Percentiles rank a stretch among this genome's conserved stretches.
Conservation (phyloP, 1,284 basidiomycete genomes). For the Crepidotus sp. region DNA sequence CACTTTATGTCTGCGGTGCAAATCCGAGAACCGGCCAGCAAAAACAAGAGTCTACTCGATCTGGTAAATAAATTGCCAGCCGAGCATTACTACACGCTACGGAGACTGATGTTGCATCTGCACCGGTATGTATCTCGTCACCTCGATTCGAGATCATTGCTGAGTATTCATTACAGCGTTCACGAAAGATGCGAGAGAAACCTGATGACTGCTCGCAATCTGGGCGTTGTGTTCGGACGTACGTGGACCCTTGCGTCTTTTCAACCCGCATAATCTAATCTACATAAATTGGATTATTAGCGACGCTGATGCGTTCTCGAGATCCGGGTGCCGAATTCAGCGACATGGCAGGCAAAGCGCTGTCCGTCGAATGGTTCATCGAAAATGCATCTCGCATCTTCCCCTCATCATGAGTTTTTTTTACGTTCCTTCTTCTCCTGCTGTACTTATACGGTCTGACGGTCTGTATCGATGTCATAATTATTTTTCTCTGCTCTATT, state of each 20-base stretch:
- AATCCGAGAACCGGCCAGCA: conserved; percentile 55
- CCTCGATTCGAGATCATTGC: conserved; percentile 6
- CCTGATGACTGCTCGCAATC: conserved; percentile 90
- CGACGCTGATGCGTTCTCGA: conserved; percentile 86
- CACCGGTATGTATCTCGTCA: conserved; percentile 51
- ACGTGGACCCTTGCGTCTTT: conserved; percentile 27
- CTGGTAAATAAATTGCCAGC: conserved; percentile 74
- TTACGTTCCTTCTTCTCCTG: neutral
- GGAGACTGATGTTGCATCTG: conserved; percentile 80
- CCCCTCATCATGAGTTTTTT: conserved; percentile 15
- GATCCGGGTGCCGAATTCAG: conserved; percentile 87
- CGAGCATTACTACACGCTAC: conserved; percentile 83
- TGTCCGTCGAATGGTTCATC: conserved; percentile 86
- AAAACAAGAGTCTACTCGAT: conserved; percentile 56
- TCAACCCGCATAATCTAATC: conserved; percentile 12
- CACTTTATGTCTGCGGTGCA: conserved; percentile 75
- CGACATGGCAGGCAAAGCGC: conserved; percentile 93
- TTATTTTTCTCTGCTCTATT: conserved; percentile 16
- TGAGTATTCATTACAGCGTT: conserved; percentile 38
- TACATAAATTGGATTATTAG: conserved; percentile 38
- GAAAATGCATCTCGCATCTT: conserved; percentile 62
- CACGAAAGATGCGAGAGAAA: conserved; percentile 66
- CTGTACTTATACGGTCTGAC: conserved; percentile 17
- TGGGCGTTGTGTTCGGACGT: conserved; percentile 99
- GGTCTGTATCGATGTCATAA: conserved; percentile 18